A percentile compares a stretch with the other conserved stretches of the same genome.
Conservation (phyloP, 2,329 filamentous ascomycete genomes). For the Xylaria sp. region DNA sequence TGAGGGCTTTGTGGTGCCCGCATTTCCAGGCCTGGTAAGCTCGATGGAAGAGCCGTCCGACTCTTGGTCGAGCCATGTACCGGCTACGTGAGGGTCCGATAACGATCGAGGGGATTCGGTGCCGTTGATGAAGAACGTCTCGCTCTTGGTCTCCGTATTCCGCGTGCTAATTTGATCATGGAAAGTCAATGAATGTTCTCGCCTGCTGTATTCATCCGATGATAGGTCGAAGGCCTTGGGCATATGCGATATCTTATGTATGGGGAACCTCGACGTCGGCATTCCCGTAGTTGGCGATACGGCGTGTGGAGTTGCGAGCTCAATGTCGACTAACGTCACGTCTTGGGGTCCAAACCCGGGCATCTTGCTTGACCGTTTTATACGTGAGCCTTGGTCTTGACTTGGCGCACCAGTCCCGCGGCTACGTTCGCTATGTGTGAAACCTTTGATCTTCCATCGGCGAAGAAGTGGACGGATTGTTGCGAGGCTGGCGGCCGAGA, state of each 20-base stretch:
- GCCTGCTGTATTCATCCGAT: slow-evolving; percentile 36
- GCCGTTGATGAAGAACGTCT: slow-evolving; percentile 52
- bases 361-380: slow-evolving; percentile 47
- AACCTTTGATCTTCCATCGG: slow-evolving; percentile 58
- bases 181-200: slow-evolving; percentile 33
- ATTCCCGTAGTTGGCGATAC: slow-evolving; percentile 24
- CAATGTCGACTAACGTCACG: slow-evolving; percentile 52
- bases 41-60: slow-evolving; percentile 43
- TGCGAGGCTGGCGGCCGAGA: slow-evolving; percentile 63
- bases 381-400: slow-evolving; percentile 48
- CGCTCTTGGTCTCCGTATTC: slow-evolving; percentile 47
- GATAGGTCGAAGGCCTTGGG: slow-evolving; percentile 37
- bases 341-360: slow-evolving; percentile 52
- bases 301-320: slow-evolving; percentile 40
- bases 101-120: slow-evolving; percentile 32
- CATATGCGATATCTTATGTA: slow-evolving; percentile 36
- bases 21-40: slow-evolving; percentile 3
- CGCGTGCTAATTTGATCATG: slow-evolving; percentile 15
- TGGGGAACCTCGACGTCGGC: slow-evolving; percentile 33
- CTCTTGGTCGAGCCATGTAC: slow-evolving; percentile 42
- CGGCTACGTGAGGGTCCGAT: slow-evolving; percentile 25
- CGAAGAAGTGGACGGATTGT: slow-evolving; percentile 66
- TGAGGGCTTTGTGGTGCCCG: slow-evolving; percentile 4
- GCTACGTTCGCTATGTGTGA: slow-evolving; percentile 55
- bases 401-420: slow-evolving; percentile 43